A percentile compares a stretch with the other conserved stretches of the same genome.
phyloP scores from a whole-genome alignment of 2,329 filamentous ascomycete genomes.

The Aspergillus pseudotamarii region DNA sequence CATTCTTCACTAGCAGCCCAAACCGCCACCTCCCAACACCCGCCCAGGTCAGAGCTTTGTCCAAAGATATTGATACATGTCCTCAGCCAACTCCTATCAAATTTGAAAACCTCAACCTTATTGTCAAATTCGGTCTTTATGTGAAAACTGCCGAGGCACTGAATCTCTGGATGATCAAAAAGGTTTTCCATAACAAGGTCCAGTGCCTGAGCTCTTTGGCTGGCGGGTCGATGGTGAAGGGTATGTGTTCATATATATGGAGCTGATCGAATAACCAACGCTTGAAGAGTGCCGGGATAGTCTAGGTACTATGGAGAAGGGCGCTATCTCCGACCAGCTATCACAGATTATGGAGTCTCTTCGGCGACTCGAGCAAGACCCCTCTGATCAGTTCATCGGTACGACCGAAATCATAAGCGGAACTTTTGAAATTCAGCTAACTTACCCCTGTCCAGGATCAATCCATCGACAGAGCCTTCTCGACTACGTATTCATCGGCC shows the following conservation, averaged over 20 bases:
- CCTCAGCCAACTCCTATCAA: constrained; percentile 15
- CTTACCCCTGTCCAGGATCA: constrained; percentile 3
- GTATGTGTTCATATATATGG: constrained; percentile 37
- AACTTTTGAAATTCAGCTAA: neutral
- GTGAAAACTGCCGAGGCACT: constrained; percentile 26
- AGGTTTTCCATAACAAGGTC: constrained; percentile 21
- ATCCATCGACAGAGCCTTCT: neutral
- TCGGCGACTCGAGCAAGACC: constrained; percentile 23
- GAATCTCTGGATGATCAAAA: constrained; percentile 27
- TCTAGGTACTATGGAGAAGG: constrained; percentile 17
- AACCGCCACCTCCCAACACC: too few species aligned
- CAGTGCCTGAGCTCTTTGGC: constrained; percentile 42
- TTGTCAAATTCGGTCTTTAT: constrained; percentile 29
- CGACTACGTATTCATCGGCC: neutral
- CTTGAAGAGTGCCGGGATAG: constrained; percentile 29
- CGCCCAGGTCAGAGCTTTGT: neutral
- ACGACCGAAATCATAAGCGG: neutral
- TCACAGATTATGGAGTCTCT: constrained; percentile 19
- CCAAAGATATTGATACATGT: constrained; percentile 5
- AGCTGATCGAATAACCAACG: constrained; percentile 31
- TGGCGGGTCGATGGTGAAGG: constrained; percentile 29
- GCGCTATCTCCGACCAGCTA: constrained; percentile 21
- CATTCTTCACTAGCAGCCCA: constrained; percentile 33
- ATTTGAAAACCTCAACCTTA: constrained; percentile 22
- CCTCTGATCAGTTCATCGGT: constrained; percentile 24